These are phyloP conservation scores for Pestalotiopsis sp. DNA, from an alignment of 2,329 filamentous ascomycete species.

Conservation along the genomic window DNA sequence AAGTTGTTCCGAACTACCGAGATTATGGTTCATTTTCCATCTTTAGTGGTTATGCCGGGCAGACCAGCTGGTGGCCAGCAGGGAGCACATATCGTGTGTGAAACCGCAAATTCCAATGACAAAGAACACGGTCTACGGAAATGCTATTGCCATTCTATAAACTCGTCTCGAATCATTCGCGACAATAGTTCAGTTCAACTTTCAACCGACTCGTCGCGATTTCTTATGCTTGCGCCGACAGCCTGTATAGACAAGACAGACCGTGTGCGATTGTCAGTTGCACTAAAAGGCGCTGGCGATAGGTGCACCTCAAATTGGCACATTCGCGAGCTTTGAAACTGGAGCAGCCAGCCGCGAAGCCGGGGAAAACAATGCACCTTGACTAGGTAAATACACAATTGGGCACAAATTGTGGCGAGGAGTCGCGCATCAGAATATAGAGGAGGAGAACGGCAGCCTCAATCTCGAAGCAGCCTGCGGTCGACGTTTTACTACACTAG, in stretches of 20 bases:
- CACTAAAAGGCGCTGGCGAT: background rate
- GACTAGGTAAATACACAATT: background rate
- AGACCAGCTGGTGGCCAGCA: background rate
- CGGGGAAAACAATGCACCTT: too few relatives aligned
- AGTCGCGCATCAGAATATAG: background rate
- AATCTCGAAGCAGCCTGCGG: background rate
- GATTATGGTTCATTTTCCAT: background rate
- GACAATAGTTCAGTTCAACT: too few relatives aligned
- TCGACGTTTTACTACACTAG: background rate
- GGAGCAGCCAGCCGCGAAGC: background rate
- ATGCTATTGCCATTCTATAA: background rate
- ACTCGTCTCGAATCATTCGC: too few relatives aligned
- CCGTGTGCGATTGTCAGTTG: too few relatives aligned
- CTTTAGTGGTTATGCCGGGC: background rate
- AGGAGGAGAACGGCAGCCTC: background rate
- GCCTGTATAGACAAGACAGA: too few relatives aligned
- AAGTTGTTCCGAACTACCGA: background rate
- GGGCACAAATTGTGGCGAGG: background rate
- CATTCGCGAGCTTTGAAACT: too few relatives aligned
- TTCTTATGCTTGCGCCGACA: too few relatives aligned
- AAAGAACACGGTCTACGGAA: background rate
- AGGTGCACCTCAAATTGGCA: background rate
- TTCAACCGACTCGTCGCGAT: too few relatives aligned
- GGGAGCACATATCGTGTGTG: background rate
- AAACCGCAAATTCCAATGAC: background rate